These are phyloP conservation scores for Monosporascus cannonballus DNA, from an alignment of 2,329 filamentous ascomycete genomes.

Conservation along the genomic window DNA sequence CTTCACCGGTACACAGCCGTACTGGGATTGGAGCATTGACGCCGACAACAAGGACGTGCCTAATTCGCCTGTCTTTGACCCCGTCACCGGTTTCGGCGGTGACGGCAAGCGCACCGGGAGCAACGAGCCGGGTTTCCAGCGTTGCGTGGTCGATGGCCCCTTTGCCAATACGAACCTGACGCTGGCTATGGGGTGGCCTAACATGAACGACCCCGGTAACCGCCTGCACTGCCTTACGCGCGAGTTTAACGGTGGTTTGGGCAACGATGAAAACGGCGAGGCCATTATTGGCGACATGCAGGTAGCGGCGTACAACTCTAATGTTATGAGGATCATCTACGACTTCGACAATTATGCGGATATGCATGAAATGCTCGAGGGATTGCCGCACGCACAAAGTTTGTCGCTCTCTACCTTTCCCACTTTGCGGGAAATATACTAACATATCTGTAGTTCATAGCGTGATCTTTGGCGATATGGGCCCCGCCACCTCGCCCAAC, in stretches of 20 bases:
- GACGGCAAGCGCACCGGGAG: constrained; percentile 15
- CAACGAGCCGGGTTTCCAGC: constrained; percentile 1
- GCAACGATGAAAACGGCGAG: too few relatives aligned
- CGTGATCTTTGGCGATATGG: constrained; percentile 12
- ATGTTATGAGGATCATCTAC: too few relatives aligned
- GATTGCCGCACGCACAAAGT: too few relatives aligned
- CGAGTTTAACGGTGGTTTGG: constrained; percentile 9
- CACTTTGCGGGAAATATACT: too few relatives aligned
- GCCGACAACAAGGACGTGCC: not conserved
- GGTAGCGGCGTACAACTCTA: too few relatives aligned
- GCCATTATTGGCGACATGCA: too few relatives aligned
- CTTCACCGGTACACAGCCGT: constrained; percentile 26
- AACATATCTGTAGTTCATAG: too few relatives aligned
- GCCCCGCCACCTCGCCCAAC: not conserved
- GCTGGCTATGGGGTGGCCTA: constrained; percentile 11
- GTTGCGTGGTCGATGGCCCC: constrained; percentile 18
- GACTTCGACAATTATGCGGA: too few relatives aligned
- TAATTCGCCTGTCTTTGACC: constrained; percentile 25
- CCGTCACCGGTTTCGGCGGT: constrained; percentile 26
- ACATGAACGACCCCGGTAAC: constrained; percentile 8
- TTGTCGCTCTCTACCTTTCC: too few relatives aligned
- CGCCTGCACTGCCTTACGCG: constrained; percentile 13
- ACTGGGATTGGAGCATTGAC: constrained; percentile 25
- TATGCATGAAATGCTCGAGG: too few relatives aligned
- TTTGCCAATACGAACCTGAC: constrained; percentile 14